Conservation (phyloP, 2,329 filamentous ascomycete species). For the Nakataea oryzae region DNA sequence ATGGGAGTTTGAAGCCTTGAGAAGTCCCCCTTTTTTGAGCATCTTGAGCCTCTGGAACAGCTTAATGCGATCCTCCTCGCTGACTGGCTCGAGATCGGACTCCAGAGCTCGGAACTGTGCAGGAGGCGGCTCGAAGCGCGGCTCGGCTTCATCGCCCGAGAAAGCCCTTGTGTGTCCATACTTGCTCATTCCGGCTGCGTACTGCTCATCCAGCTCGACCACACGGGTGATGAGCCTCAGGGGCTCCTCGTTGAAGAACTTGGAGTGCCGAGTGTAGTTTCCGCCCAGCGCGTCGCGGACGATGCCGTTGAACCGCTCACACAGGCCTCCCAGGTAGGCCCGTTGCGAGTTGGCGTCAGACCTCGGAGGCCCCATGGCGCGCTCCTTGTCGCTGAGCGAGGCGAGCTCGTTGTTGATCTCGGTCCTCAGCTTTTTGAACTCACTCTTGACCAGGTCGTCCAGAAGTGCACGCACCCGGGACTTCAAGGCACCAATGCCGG, state of each 20-base stretch:
- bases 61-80: no score
- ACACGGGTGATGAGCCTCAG: slow-evolving; percentile 27
- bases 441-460: slow-evolving; percentile 25
- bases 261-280: slow-evolving; percentile 19
- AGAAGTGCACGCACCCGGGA: slow-evolving; percentile 24
- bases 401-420: slow-evolving; percentile 15
- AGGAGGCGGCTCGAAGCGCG: no score
- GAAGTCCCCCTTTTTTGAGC: no score
- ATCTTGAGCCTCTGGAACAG: no score
- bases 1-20: no score
- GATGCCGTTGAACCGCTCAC: slow-evolving; percentile 14
- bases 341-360: slow-evolving; percentile 19
- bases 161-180: slow-evolving; percentile 26
- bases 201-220: slow-evolving; percentile 24
- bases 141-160: background rate
- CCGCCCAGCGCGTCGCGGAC: slow-evolving; percentile 21
- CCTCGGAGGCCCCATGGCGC: slow-evolving; percentile 20
- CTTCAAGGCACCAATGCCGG: slow-evolving; percentile 25
- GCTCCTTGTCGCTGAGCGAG: slow-evolving; percentile 9
- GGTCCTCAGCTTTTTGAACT: slow-evolving; percentile 23
- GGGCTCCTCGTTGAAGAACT: slow-evolving; percentile 16
- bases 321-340: slow-evolving; percentile 20
- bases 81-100: no score
- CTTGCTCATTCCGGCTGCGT: slow-evolving; percentile 16
- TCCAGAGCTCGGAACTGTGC: no score